These are phyloP conservation scores for Neonectria sp. DNA, from an alignment of 2,329 filamentous ascomycete species.

Conservation along the genomic window DNA sequence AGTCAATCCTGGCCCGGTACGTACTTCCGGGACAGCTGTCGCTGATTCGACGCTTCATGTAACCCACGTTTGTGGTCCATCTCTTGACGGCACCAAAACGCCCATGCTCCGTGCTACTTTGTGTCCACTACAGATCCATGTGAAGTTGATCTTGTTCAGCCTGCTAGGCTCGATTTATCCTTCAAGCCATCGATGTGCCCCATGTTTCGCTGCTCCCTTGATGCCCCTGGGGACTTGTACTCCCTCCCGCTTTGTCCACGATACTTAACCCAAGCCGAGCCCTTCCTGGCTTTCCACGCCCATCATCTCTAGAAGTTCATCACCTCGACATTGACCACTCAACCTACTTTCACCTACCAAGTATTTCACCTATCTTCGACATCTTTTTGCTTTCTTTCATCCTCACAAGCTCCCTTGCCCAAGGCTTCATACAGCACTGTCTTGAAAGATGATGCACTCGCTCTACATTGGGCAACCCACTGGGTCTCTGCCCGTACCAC, in stretches of 20 bases:
- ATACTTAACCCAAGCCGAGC: conserved; percentile 51
- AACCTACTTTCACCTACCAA: conserved; percentile 20
- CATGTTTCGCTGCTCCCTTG: conserved; percentile 53
- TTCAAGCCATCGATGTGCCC: conserved; percentile 53
- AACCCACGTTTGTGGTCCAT: conserved; percentile 54
- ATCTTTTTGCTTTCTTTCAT: neutral
- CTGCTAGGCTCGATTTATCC: conserved; percentile 56
- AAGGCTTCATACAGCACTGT: conserved; percentile 8
- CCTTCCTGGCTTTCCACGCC: conserved; percentile 34
- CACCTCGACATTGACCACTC: conserved; percentile 8
- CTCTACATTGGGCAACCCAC: conserved; percentile 45
- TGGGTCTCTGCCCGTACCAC: conserved; percentile 45
- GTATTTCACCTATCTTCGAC: neutral
- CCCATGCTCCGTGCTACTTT: conserved; percentile 49
- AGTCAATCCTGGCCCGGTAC: conserved; percentile 40
- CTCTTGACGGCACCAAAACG: conserved; percentile 44
- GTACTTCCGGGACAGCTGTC: conserved; percentile 26
- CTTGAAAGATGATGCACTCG: conserved; percentile 52
- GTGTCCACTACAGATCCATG: conserved; percentile 57
- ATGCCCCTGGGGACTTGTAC: conserved; percentile 42
- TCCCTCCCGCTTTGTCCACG: conserved; percentile 38
- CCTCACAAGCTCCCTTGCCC: neutral
- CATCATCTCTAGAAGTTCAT: conserved; percentile 11
- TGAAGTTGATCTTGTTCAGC: conserved; percentile 53
- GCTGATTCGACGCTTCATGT: conserved; percentile 50